Conservation (phyloP, 768 basidiomycete species). For the Panaeolus papilionaceus region DNA sequence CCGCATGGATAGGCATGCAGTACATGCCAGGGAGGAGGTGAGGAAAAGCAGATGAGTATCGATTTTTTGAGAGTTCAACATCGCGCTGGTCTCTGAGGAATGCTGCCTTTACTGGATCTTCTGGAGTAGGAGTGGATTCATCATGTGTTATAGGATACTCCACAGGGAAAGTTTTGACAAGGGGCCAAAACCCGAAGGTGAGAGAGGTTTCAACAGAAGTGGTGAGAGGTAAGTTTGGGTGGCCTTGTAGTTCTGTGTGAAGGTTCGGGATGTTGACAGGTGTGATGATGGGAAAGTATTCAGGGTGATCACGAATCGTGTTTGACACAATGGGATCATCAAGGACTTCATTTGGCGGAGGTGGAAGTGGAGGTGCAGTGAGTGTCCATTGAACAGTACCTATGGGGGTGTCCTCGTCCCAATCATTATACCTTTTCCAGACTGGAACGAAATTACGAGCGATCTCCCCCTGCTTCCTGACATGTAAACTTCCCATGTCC, state of each 20-base stretch:
- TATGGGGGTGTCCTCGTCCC: constrained; percentile 5
- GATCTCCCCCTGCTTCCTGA: background rate
- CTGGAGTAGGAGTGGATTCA: constrained; percentile 20
- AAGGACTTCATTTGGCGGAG: constrained; percentile 23
- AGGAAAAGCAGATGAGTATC: constrained; percentile 25
- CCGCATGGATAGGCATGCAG: constrained; percentile 32
- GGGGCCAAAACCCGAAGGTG: too few relatives aligned
- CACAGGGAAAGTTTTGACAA: too few relatives aligned
- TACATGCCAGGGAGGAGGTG: constrained; percentile 19
- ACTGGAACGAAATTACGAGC: constrained; percentile 1
- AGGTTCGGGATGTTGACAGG: too few relatives aligned
- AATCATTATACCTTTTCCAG: constrained; percentile 26
- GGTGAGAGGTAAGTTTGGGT: too few relatives aligned
- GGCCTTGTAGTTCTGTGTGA: too few relatives aligned
- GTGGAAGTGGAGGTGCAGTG: constrained; percentile 22
- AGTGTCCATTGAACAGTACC: constrained; percentile 28
- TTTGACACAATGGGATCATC: constrained; percentile 19
- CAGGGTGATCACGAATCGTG: too few relatives aligned
- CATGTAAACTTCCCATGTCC: constrained; percentile 12
- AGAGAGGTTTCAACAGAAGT: too few relatives aligned
- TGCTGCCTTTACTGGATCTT: constrained; percentile 15
- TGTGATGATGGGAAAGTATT: too few relatives aligned
- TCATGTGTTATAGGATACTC: constrained; percentile 25
- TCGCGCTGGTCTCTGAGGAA: constrained; percentile 34
- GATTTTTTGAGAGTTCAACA: constrained; percentile 24